Evolutionary conservation across 2,329 filamentous ascomycete genomes (phyloP).

Genomic region (Penicillium sp.): DNA sequence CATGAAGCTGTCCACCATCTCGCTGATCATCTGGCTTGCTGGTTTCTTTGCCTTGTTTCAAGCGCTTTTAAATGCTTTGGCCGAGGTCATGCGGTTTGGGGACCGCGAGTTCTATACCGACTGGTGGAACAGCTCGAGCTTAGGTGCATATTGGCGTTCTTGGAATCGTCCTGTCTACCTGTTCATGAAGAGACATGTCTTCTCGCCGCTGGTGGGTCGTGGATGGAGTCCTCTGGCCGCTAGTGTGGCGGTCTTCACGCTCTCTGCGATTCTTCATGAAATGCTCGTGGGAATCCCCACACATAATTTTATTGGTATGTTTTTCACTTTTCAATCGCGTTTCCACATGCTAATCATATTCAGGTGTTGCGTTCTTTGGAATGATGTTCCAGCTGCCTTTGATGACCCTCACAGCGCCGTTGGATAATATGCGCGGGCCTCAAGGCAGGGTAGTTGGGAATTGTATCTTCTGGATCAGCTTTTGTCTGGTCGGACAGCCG

Average conservation of each 20-base stretch:
- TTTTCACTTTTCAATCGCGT: background rate
- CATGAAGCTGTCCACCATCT: constrained; percentile 94
- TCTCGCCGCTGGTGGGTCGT: constrained; percentile 79
- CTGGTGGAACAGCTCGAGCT: constrained; percentile 92
- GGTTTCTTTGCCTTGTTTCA: constrained; percentile 98
- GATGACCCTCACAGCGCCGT: constrained; percentile 73
- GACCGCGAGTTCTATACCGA: constrained; percentile 95
- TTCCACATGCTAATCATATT: constrained; percentile 4
- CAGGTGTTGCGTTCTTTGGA: constrained; percentile 85
- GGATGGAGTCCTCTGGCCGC: constrained; percentile 72
- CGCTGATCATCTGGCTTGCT: constrained; percentile 92
- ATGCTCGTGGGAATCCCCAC: constrained; percentile 90
- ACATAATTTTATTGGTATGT: constrained; percentile 81
- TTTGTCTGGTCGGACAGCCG: constrained; percentile 92
- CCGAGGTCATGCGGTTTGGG: constrained; percentile 84
- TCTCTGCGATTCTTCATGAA: constrained; percentile 89
- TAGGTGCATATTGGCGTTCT: constrained; percentile 87
- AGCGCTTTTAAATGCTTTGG: constrained; percentile 83
- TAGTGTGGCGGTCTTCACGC: constrained; percentile 78
- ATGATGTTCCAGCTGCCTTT: constrained; percentile 93
- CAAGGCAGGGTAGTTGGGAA: constrained; percentile 82
- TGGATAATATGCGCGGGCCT: constrained; percentile 75
- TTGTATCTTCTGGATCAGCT: constrained; percentile 93
- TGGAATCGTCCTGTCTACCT: constrained; percentile 98
- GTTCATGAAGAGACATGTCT: constrained; percentile 94